A percentile compares a stretch with the other conserved stretches of the same genome.
Conservation (phyloP, 2,329 filamentous ascomycete genomes). For the Neofusicoccum cordaticola region DNA sequence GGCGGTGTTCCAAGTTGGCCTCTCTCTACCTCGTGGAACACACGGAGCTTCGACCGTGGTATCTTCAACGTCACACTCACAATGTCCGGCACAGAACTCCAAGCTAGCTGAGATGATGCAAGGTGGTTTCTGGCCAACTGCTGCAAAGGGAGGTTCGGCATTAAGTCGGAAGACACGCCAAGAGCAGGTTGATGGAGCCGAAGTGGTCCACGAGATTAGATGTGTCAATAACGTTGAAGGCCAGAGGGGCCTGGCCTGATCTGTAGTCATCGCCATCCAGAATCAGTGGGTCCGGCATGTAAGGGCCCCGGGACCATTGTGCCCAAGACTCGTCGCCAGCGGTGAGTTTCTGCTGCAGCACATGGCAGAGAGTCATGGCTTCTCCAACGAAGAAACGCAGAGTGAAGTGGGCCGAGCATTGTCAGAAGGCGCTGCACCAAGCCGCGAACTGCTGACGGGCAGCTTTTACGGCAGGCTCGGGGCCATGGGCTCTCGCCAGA, state of each 20-base stretch:
- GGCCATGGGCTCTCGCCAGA: not conserved
- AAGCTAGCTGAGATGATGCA: conserved; percentile 18
- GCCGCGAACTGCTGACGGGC: conserved; percentile 47
- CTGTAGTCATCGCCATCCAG: conserved; percentile 43
- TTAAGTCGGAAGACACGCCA: conserved; percentile 2
- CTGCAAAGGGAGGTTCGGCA: conserved; percentile 3
- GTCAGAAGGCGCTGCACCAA: conserved; percentile 46
- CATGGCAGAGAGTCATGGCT: conserved; percentile 52
- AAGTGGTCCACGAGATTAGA: conserved; percentile 46
- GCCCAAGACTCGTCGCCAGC: conserved; percentile 21
- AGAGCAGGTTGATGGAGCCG: conserved; percentile 46
- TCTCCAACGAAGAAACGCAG: conserved; percentile 52
- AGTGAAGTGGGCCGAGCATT: conserved; percentile 28
- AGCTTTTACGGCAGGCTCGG: conserved; percentile 24
- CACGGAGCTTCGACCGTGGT: conserved; percentile 16
- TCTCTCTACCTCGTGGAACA: conserved; percentile 12
- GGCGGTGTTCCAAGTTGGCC: conserved; percentile 16
- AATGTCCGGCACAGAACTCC: conserved; percentile 20
- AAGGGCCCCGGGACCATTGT: conserved; percentile 33
- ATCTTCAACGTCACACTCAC: conserved; percentile 22
- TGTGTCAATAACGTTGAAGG: conserved; percentile 58
- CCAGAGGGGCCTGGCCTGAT: conserved; percentile 27
- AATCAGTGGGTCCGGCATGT: conserved; percentile 44
- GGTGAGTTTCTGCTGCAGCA: conserved; percentile 41
- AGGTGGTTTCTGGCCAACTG: not conserved